Conservation (phyloP, 768 basidiomycete genomes). For the Lentinula raphanica region DNA sequence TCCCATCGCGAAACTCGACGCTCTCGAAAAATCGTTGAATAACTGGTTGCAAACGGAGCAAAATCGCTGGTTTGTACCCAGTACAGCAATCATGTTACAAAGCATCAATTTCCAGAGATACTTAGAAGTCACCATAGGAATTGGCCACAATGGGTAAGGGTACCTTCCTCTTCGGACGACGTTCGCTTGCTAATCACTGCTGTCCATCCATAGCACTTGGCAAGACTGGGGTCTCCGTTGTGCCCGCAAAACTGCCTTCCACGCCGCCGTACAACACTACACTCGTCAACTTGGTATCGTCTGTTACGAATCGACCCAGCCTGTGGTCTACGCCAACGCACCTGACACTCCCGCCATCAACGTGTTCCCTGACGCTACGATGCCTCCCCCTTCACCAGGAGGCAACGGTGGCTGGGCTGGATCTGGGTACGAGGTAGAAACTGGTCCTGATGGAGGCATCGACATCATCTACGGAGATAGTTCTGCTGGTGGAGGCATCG, state of each 20-base stretch:
- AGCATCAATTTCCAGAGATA: slow-evolving; percentile 62
- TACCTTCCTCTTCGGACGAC: background rate
- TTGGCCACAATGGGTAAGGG: slow-evolving; percentile 46
- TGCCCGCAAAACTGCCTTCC: slow-evolving; percentile 69
- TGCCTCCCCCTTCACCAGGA: background rate
- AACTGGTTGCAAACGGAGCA: slow-evolving; percentile 76
- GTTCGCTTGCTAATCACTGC: background rate
- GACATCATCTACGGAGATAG: slow-evolving; percentile 1
- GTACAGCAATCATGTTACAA: slow-evolving; percentile 58
- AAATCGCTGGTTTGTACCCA: slow-evolving; percentile 73
- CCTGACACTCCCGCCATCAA: background rate
- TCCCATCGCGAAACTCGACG: slow-evolving; percentile 65
- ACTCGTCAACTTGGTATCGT: slow-evolving; percentile 64
- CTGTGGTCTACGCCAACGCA: slow-evolving; percentile 40
- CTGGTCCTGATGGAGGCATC: background rate
- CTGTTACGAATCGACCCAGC: slow-evolving; percentile 55
- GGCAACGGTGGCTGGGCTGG: background rate
- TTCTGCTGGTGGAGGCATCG: background rate
- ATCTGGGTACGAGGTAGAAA: background rate
- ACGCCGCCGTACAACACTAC: slow-evolving; percentile 72
- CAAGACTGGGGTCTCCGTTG: slow-evolving; percentile 61
- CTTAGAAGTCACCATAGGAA: slow-evolving; percentile 64
- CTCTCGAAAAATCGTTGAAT: slow-evolving; percentile 60
- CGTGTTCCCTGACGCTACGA: background rate
- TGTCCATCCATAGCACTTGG: slow-evolving; percentile 34